phyloP scores from a whole-genome alignment of 2,329 filamentous ascomycete species.

The Macroventuria anomochaeta region DNA sequence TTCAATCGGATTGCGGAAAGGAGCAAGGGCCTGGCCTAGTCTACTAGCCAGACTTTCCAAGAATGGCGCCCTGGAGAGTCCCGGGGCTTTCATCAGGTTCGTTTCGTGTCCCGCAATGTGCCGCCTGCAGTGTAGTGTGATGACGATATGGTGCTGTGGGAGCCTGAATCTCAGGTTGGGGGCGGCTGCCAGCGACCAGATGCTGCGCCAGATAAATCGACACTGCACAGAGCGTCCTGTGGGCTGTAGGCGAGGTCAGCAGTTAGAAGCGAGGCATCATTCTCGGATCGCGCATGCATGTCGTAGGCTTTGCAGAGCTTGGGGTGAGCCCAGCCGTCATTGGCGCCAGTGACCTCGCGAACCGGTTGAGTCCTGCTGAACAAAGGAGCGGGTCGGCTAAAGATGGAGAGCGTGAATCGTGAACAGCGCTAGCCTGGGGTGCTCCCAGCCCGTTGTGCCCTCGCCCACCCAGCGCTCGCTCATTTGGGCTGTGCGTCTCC shows the following conservation, averaged over 20 bases:
- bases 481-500: not conserved
- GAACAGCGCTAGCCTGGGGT: slow-evolving; percentile 12
- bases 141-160: not conserved
- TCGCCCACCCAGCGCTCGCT: slow-evolving; percentile 12
- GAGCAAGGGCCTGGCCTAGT: slow-evolving; percentile 12
- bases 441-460: slow-evolving; percentile 6
- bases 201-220: not conserved
- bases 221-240: not conserved
- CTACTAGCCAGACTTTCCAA: not conserved
- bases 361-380: slow-evolving; percentile 9
- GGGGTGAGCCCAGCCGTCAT: slow-evolving; percentile 4
- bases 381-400: slow-evolving; percentile 22
- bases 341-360: slow-evolving; percentile 2
- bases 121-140: slow-evolving; percentile 2
- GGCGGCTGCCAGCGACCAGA: not conserved
- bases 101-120: slow-evolving; percentile 6
- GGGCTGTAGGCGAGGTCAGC: slow-evolving; percentile 2
- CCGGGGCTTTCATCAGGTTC: slow-evolving; percentile 3
- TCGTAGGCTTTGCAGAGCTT: slow-evolving; percentile 7
- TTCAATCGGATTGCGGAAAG: slow-evolving; percentile 2
- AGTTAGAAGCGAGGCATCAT: slow-evolving; percentile 15
- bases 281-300: slow-evolving; percentile 12
- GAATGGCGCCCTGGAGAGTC: slow-evolving; percentile 7
- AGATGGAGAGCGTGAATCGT: slow-evolving; percentile 3
- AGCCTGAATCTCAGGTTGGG: not conserved